A percentile compares a stretch with the other conserved stretches of the same genome.
phyloP scores from a whole-genome alignment of 371 early-diverging fungal species.

The Lichtheimia corymbifera region DNA sequence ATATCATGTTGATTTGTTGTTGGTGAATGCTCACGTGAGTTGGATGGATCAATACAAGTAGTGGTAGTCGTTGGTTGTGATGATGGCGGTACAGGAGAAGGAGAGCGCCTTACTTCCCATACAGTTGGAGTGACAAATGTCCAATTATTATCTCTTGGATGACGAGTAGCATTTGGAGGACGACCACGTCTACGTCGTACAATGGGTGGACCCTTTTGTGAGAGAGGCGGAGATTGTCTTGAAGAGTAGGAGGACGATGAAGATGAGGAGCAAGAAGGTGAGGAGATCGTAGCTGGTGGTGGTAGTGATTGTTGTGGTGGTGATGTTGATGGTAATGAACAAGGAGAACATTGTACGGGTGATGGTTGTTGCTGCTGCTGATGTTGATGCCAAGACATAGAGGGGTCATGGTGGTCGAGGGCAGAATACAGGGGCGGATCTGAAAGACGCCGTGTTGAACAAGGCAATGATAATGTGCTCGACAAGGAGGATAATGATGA shows the following conservation, averaged over 20 bases:
- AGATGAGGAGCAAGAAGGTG: conserved; percentile 13
- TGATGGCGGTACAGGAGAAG: not conserved
- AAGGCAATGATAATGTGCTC: conserved; percentile 14
- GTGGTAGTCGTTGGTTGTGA: too few relatives aligned
- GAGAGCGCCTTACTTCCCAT: conserved; percentile 28
- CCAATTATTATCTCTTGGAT: conserved; percentile 25
- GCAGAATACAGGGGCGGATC: conserved; percentile 29
- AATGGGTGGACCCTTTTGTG: conserved; percentile 13
- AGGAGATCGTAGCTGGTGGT: not conserved
- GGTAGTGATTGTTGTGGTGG: not conserved
- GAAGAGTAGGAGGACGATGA: conserved; percentile 8
- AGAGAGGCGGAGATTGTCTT: not conserved
- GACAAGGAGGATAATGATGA: conserved; percentile 15
- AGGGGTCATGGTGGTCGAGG: conserved; percentile 18
- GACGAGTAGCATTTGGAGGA: conserved; percentile 39
- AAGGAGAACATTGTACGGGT: conserved; percentile 15
- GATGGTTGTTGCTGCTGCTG: not conserved
- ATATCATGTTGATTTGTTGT: not conserved
- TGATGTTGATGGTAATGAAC: conserved; percentile 15
- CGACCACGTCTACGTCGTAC: conserved; percentile 44
- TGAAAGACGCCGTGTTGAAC: conserved; percentile 22
- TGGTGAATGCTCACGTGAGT: conserved; percentile 1
- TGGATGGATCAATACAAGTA: too few relatives aligned
- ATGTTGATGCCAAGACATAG: conserved; percentile 12
- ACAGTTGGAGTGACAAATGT: conserved; percentile 38